Base-by-base conservation (phyloP, 345 rosid species). In the Citropsis articulata region DNA sequence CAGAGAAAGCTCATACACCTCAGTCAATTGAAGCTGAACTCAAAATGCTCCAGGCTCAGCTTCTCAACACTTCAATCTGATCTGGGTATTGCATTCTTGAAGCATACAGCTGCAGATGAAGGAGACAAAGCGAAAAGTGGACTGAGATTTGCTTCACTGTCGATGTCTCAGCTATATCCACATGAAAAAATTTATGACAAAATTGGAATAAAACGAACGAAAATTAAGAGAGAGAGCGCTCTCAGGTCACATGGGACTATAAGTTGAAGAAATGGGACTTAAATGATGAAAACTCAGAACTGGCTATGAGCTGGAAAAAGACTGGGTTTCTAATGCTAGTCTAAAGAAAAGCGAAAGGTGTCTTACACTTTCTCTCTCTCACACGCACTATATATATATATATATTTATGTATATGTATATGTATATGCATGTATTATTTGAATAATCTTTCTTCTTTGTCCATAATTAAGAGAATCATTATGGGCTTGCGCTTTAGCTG, bases 281-380 rank as follows among this genome's bases (percentile, higher is more conserved):
- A 70, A 71, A 67, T 35, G 33, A 69, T 61, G 81, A 73, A 65
- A 55, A 24, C 27, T 59, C 24, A 50, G 77, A 81, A 85, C 84
- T 78, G 84, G 75, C 62, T 67, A 78, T 77, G 82, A n/a, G 86
- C 85, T 82, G 86, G 85, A 81, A 86, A 76, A 36, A 45, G 18
- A 45, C 18, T 13, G 18, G 48, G 18, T 13, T 45, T 45, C 18
- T 0, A 13, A 0, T 45, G 13, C 50, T 45, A 45, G 31, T 48
- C 35, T 66, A n/a, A 73, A 66, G 24, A 25, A 80, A 77, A 73
- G 59, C 24, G 21, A 76, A 59, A 59, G 57, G 53, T 16, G 0
- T 27, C 60, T 45, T 24, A 25, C 73, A 27, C 57, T 12, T 1
- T 18, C 50, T 45, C 50, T 31, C n/a, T 24, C 30, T 4, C 71